Base-by-base conservation (phyloP, 257 asterid genomes). In the Paulownia fortunei region DNA sequence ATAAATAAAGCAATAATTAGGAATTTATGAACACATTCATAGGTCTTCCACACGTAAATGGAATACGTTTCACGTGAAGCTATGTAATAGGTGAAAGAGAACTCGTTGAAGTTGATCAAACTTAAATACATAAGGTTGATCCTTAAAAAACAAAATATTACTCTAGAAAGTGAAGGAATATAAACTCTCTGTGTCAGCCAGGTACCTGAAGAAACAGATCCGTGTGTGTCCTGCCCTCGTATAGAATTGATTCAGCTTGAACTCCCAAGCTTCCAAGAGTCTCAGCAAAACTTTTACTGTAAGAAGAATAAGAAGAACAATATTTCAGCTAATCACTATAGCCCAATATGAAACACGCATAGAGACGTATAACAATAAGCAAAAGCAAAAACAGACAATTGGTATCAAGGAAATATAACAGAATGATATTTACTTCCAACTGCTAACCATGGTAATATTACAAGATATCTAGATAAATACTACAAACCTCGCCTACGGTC, bases 191-290 rank as follows among this genome's bases (percentile, higher is more conserved):
- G 55, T 55, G 9, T 73, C 2, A 15, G 68, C 12, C 30, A 62
- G 34, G 59, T 86, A 93, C 96, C 98, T 93, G 97, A 84, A 93
- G 83, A 81, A 93, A 91, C 75, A 93, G 63, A 83, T 93, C 98
- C 1, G 98, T 91, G 81, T 93, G 98, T 23, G 93, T 88, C 81
- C 87, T 93, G 70, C 96, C 97, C 82, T 90, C 97, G 54, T 92
- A 93, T 34, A 92, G 70, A 58, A 91, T 73, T 3, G 92, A 74
- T 79, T 92, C 89, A 3, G 96, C 92, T 70, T 87, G 77, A 30
- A 80, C 95, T 51, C 97, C 98, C 32, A 82, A 34, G 30, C 74
- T 30, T 65, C 70, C 88, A 63, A 93, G 96, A 44, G 92, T 77
- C 74, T 92, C 94, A 46, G 91, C 92, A 81, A 90, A 93, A 58